These are phyloP conservation scores for Melaleuca quinquenervia DNA, from an alignment of 345 rosid species.

Conservation along the genomic window DNA sequence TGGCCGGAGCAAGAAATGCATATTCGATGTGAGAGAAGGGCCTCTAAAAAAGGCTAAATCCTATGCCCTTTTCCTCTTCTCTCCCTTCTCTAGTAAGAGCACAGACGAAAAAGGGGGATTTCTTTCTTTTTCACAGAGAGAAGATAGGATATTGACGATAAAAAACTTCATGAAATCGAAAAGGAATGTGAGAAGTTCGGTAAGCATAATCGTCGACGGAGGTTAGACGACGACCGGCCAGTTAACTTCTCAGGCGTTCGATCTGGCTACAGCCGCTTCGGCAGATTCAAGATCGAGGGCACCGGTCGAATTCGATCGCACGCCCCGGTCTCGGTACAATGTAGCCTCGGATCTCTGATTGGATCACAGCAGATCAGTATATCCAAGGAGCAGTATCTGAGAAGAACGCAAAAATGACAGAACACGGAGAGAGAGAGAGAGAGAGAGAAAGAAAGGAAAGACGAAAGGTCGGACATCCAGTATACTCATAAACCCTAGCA, in stretches of 20 bases:
- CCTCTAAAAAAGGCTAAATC: slow-evolving; percentile 24
- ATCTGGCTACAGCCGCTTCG: slow-evolving; percentile 66
- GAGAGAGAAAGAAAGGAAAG: not conserved
- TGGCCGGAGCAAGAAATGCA: slow-evolving; percentile 4
- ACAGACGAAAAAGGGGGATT: not conserved
- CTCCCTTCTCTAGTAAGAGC: slow-evolving; percentile 12
- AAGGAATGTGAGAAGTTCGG: slow-evolving; percentile 64
- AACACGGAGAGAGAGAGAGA: not conserved
- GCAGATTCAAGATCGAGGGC: slow-evolving; percentile 50
- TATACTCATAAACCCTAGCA: not conserved
- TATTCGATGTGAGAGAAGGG: slow-evolving; percentile 24
- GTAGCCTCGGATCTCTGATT: slow-evolving; percentile 15
- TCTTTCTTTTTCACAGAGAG: too few relatives aligned
- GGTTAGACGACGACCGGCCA: slow-evolving; percentile 63
- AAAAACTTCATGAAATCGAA: not conserved
- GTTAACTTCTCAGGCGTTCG: slow-evolving; percentile 29
- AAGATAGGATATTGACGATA: not conserved
- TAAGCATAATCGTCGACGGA: slow-evolving; percentile 68
- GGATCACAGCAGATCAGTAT: not conserved
- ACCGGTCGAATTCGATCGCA: not conserved
- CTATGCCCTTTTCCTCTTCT: slow-evolving; percentile 22
- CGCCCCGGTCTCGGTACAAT: slow-evolving; percentile 61
- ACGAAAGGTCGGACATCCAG: not conserved
- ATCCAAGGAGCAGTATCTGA: not conserved
- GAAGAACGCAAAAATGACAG: not conserved